Conservation (phyloP, 2,329 filamentous ascomycete species). For the Fusarium torreyae region DNA sequence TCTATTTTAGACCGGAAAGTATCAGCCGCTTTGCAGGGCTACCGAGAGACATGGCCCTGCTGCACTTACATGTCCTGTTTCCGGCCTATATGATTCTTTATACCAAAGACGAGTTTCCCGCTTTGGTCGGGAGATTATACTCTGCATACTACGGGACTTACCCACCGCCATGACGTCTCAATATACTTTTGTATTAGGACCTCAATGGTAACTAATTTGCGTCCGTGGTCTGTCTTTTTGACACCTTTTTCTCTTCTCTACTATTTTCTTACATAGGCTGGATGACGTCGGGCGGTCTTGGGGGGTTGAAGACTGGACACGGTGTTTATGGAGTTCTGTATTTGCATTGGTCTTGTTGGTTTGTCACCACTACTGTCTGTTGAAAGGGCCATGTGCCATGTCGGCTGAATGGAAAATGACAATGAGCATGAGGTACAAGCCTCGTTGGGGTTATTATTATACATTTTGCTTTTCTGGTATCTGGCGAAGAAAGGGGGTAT, state of each 20-base stretch:
- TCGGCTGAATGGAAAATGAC: slow-evolving; percentile 1
- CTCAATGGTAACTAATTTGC: slow-evolving; percentile 1
- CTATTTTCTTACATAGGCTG: slow-evolving; percentile 4
- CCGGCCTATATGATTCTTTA: slow-evolving; percentile 14
- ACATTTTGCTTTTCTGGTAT: slow-evolving; percentile 23
- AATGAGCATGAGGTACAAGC: slow-evolving; percentile 1
- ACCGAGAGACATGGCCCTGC: neutral
- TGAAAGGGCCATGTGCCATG: slow-evolving; percentile 8
- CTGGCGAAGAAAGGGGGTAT: slow-evolving; percentile 10
- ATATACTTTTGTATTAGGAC: neutral
- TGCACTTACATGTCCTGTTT: slow-evolving; percentile 6
- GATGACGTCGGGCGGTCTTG: slow-evolving; percentile 3
- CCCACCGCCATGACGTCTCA: slow-evolving; percentile 1
- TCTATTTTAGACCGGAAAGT: slow-evolving; percentile 27
- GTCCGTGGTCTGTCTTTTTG: slow-evolving; percentile 18
- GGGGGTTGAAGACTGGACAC: slow-evolving; percentile 30
- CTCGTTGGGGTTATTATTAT: slow-evolving; percentile 1
- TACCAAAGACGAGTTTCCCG: slow-evolving; percentile 23
- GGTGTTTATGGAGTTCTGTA: slow-evolving; percentile 28
- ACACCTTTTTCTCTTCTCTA: slow-evolving; percentile 7
- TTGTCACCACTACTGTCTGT: slow-evolving; percentile 8
- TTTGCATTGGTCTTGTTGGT: slow-evolving; percentile 16
- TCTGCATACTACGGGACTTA: slow-evolving; percentile 28
- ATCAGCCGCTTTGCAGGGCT: neutral
- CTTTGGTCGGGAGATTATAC: slow-evolving; percentile 25